Percentiles rank a stretch among this genome's conserved stretches.
phyloP scores from a whole-genome alignment of 2,329 filamentous ascomycete species.

The Ophiostoma pallidulum region DNA sequence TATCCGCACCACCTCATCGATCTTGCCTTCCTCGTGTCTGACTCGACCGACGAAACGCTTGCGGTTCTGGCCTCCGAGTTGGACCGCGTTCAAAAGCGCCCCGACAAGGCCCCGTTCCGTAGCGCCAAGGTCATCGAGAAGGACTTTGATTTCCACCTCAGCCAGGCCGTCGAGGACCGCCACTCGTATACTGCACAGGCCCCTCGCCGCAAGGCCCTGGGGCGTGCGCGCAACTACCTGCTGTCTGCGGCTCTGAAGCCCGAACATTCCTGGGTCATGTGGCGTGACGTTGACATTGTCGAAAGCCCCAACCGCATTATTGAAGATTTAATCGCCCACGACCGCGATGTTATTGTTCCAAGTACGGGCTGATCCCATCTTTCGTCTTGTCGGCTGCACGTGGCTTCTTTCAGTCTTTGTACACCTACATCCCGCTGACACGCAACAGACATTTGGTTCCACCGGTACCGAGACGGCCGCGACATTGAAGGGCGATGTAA shows the following conservation, averaged over 20 bases:
- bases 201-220: constrained; percentile 83
- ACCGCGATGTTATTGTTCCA: constrained; percentile 85
- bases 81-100: constrained; percentile 74
- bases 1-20: constrained; percentile 96
- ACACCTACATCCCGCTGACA: constrained; percentile 11
- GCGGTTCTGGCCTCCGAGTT: constrained; percentile 79
- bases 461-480: constrained; percentile 67
- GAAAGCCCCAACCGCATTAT: constrained; percentile 81
- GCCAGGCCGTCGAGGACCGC: constrained; percentile 71
- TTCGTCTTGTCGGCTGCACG: neutral
- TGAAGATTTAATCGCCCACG: constrained; percentile 91
- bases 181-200: constrained; percentile 84
- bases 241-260: constrained; percentile 75
- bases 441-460: constrained; percentile 83
- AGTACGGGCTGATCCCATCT: constrained; percentile 52
- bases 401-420: neutral
- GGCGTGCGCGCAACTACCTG: constrained; percentile 83
- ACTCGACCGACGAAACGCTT: constrained; percentile 83
- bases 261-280: constrained; percentile 97
- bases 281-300: constrained; percentile 93
- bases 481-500: constrained; percentile 94
- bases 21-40: constrained; percentile 85
- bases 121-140: constrained; percentile 83
- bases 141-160: constrained; percentile 69
- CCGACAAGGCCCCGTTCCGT: constrained; percentile 73